Conservation (phyloP, 2,329 filamentous ascomycete species). For the Xylaria sp. region DNA sequence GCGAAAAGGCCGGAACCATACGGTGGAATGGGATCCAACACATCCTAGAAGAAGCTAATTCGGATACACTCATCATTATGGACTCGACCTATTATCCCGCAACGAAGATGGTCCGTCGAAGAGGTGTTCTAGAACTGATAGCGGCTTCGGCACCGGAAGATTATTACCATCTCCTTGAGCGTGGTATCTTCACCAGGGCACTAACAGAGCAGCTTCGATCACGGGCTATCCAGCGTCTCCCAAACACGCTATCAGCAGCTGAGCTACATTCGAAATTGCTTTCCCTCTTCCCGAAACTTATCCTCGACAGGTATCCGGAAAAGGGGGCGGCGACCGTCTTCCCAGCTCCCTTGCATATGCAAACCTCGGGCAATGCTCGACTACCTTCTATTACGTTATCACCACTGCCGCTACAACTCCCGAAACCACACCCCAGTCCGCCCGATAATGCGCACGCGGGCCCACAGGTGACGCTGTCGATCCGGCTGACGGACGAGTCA, state of each 20-base stretch:
- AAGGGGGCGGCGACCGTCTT: slow-evolving; percentile 59
- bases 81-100: slow-evolving; percentile 68
- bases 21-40: slow-evolving; percentile 67
- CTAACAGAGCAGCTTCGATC: slow-evolving; percentile 61
- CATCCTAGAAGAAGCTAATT: slow-evolving; percentile 63
- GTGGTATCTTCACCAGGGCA: slow-evolving; percentile 62
- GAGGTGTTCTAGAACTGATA: slow-evolving; percentile 65
- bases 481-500: slow-evolving; percentile 62
- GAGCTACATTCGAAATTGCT: slow-evolving; percentile 66
- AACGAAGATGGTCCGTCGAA: slow-evolving; percentile 61
- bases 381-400: slow-evolving; percentile 66
- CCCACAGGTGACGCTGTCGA: slow-evolving; percentile 60
- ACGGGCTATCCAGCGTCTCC: slow-evolving; percentile 55
- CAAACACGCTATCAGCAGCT: slow-evolving; percentile 59
- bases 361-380: slow-evolving; percentile 63
- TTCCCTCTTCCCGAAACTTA: slow-evolving; percentile 61
- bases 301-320: slow-evolving; percentile 61
- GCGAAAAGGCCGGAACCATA: slow-evolving; percentile 58
- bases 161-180: slow-evolving; percentile 58
- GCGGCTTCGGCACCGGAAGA: slow-evolving; percentile 66
- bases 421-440: slow-evolving; percentile 51
- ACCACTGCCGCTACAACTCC: slow-evolving; percentile 55
- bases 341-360: slow-evolving; percentile 65
- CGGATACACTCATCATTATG: slow-evolving; percentile 68
- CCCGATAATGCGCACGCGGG: slow-evolving; percentile 40